A percentile compares a stretch with the other conserved stretches of the same genome.
Conservation (phyloP, 768 basidiomycete species). For the Tulasnella sp. region DNA sequence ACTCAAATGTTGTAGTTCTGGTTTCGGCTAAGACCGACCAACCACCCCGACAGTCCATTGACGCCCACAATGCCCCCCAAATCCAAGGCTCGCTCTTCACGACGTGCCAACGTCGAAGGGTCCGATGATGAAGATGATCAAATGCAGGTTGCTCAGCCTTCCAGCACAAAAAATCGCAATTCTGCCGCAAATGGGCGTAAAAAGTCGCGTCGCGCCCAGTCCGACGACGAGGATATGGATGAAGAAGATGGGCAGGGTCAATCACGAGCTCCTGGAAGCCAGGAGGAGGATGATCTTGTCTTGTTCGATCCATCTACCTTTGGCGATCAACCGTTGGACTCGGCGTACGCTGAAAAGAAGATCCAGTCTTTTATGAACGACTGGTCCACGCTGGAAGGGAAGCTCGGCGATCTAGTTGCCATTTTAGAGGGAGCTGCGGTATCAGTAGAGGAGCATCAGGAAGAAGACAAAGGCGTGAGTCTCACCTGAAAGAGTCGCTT, state of each 20-base stretch:
- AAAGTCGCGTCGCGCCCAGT: conserved; percentile 5
- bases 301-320: conserved; percentile 60
- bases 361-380: conserved; percentile 23
- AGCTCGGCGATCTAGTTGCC: conserved; percentile 28
- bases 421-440: conserved; percentile 53
- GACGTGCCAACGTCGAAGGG: not conserved
- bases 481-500: not conserved
- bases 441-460: conserved; percentile 60
- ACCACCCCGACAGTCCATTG: not conserved
- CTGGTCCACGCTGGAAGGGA: conserved; percentile 14
- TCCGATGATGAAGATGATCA: conserved; percentile 14
- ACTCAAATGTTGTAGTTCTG: conserved; percentile 4
- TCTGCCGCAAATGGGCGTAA: not conserved
- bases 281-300: conserved; percentile 41
- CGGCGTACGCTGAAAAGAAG: conserved; percentile 42
- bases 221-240: conserved; percentile 46
- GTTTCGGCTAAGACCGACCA: not conserved
- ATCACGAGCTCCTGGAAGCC: conserved; percentile 29
- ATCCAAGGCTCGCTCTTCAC: not conserved
- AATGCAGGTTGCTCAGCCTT: not conserved
- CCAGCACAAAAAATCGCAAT: not conserved
- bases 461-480: conserved; percentile 45
- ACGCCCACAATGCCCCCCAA: not conserved
- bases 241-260: conserved; percentile 37
- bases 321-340: conserved; percentile 61